Evolutionary conservation across 768 basidiomycete genomes (phyloP), one percentile per base, ranked within the genome.

Genomic region (Piloderma croceum): DNA sequence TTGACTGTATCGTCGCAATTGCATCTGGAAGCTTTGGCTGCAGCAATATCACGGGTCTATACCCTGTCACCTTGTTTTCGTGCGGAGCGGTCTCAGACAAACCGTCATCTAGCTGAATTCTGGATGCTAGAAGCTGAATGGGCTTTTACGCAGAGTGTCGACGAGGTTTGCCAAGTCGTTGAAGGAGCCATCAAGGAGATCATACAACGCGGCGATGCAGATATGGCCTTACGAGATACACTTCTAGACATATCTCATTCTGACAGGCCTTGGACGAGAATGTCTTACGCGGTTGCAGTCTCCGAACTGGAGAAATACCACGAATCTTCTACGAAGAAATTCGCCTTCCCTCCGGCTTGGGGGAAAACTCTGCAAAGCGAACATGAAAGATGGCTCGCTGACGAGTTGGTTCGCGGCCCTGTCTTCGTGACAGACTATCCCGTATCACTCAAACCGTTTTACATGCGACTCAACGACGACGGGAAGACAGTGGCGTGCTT

Each of bases 121-220:
- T 97, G 90, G 87, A 99, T 99, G 96, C 77, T 97, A 39, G 96
- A 99, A 64, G 93, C 89, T 1, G 96, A 99, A 57, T 83, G 90
- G 75, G 80, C 80, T 0, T 85, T 80, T 54, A 64, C 68, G 17
- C 49, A 51, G 18, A 57, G 58, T 6, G 57, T 83, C 4, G 64
- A 66, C 3, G 68, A 71, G 31, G 59, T 86, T 13, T 76, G 81
- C 58, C 51, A 59, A 32, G 63, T 82, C 18, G 72, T 77, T 3
- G 84, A 88, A 56, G 68, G 61, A 15, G 69, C 63, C 39, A 69
- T 74, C 47, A 77, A 67, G 65, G 49, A 57, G 19, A 63, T 67
- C 15, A 56, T 73, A 21, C 24, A 44, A 23, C 70, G 70, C 65
- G 66, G 64, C 31, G 61, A 64, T 13, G 65, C 55, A 10, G 63